Base-by-base conservation (phyloP, 768 basidiomycete genomes). In the Macrolepiota fuliginosa region DNA sequence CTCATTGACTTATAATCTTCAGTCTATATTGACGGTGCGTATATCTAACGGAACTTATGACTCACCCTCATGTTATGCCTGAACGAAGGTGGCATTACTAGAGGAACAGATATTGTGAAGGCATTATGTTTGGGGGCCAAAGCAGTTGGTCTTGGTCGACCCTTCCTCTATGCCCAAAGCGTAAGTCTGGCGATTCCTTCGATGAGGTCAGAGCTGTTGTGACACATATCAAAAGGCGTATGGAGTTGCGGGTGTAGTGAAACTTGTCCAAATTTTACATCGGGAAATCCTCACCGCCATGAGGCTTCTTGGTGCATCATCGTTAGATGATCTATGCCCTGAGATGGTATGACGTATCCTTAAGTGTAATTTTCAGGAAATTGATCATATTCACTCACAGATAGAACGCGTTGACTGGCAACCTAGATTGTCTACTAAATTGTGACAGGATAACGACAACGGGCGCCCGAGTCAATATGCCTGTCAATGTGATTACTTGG, bases 101-200 rank as follows among this genome's bases (percentile, higher is more conserved):
- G 65, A 19, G 65, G 65, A 37, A 66, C 65, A 50, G 94, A 96
- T 75, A 87, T 95, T 13, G 75, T 97, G 52, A 97, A 96, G 72
- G 94, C 94, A 0, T 75, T 96, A 10, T 96, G 93, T 69, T 79
- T 97, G 5, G 95, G 95, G 7, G 95, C 95, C 2, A 88, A 75
- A 63, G 92, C 89, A 7, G 92, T 95, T 17, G 94, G 95, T 3
- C 75, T 97, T 37, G 95, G 95, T 2, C 80, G 95, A 13, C 81
- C 90, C 15, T 92, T 95, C 79, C 79, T 97, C 11, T 96, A 91
- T 67, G 93, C 90, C 1, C 89, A 92, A 74, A 90, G 90, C 67
- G 91, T 91, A 73, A 68, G 83, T 70, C 12, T 6, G 37, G 13
- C 47, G 29, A 13, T 27, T 22, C 17, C 42, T 45, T 45, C 42